Conservation (phyloP, 2,329 filamentous ascomycete genomes). For the Botrytis tulipae region DNA sequence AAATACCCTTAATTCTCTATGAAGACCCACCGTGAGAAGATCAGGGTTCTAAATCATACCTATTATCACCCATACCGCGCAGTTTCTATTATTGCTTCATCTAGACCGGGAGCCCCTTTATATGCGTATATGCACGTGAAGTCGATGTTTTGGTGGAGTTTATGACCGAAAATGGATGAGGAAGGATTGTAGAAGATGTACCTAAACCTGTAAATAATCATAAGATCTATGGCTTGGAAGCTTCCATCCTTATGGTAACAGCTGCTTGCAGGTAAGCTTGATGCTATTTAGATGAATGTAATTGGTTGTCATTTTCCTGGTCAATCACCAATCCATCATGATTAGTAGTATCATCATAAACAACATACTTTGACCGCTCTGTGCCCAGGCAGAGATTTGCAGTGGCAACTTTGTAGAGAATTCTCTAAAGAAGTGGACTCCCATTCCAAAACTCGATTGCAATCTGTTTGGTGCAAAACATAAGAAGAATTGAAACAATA, state of each 20-base stretch:
- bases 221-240: background rate
- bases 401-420: background rate
- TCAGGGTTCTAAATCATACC: background rate
- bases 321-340: background rate
- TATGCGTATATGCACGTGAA: background rate
- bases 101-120: slow-evolving; percentile 5
- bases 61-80: background rate
- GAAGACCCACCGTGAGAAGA: slow-evolving; percentile 4
- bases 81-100: slow-evolving; percentile 1
- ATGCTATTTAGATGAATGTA: background rate
- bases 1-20: background rate
- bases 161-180: background rate
- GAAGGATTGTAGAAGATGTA: background rate
- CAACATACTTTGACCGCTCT: background rate
- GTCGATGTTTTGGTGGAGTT: background rate
- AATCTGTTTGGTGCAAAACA: background rate
- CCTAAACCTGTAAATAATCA: background rate
- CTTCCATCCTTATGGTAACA: background rate
- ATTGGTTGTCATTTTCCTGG: background rate
- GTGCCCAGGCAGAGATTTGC: background rate
- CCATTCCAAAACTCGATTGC: background rate
- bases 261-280: background rate
- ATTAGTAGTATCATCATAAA: background rate
- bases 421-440: background rate
- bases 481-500: background rate